phyloP scores from a whole-genome alignment of 1,284 basidiomycete species.

The Microbotryum scabiosae region DNA sequence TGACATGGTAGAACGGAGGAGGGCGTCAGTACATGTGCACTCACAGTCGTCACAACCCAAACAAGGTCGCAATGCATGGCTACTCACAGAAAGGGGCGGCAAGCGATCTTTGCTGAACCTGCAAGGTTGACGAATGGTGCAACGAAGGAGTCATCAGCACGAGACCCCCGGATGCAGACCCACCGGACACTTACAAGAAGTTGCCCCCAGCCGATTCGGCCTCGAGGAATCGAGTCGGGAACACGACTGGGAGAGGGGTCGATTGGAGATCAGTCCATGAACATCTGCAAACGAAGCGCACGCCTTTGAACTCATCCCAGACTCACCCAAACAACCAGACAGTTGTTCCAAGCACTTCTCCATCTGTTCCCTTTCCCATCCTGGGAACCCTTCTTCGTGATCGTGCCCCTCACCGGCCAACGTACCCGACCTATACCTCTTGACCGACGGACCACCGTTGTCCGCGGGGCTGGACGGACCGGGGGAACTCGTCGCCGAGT shows the following conservation, averaged over 20 bases:
- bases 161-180: background rate
- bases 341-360: slow-evolving; percentile 65
- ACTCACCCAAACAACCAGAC: slow-evolving; percentile 72
- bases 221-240: slow-evolving; percentile 34
- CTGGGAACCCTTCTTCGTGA: slow-evolving; percentile 46
- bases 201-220: slow-evolving; percentile 33
- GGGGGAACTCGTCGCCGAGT: too few relatives aligned
- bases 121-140: background rate
- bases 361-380: slow-evolving; percentile 75
- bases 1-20: background rate
- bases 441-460: slow-evolving; percentile 2
- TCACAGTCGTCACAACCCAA: background rate
- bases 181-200: slow-evolving; percentile 50
- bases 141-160: too few relatives aligned
- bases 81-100: slow-evolving; percentile 4
- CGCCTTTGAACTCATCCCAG: background rate
- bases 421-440: slow-evolving; percentile 5
- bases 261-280: background rate
- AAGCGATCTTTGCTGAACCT: slow-evolving; percentile 10
- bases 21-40: too few relatives aligned
- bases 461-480: too few relatives aligned
- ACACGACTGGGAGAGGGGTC: slow-evolving; percentile 44
- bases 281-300: background rate
- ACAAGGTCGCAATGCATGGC: background rate
- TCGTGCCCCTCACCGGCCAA: slow-evolving; percentile 24